Evolutionary conservation across 345 rosid species (phyloP).

Genomic region (Rhodamnia argentea): DNA sequence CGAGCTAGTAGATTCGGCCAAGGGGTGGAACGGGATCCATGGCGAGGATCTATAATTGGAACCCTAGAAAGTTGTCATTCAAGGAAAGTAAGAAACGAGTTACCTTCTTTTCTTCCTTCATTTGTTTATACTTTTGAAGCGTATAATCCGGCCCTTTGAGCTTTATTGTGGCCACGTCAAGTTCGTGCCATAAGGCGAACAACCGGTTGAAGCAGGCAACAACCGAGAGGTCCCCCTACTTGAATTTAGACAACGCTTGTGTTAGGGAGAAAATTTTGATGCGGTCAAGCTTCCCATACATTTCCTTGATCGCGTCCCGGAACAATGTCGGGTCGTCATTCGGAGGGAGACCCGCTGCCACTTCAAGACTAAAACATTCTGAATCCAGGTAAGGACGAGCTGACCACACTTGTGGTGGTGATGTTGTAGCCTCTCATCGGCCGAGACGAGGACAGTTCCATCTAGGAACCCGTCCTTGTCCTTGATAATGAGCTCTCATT

Average conservation of each 20-base stretch:
- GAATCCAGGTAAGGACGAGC: neutral
- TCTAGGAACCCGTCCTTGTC: neutral
- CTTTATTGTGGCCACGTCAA: neutral
- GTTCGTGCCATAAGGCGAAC: neutral
- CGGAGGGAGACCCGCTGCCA: accelerated
- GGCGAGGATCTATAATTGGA: too few relatives aligned
- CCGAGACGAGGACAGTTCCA: accelerated
- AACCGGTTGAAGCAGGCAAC: neutral
- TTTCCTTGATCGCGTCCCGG: neutral
- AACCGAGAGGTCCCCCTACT: neutral
- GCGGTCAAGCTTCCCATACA: accelerated
- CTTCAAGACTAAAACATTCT: accelerated
- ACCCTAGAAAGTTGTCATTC: neutral
- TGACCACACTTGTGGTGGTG: neutral
- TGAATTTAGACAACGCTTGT: neutral
- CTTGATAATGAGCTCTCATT: accelerated
- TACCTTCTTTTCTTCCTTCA: neutral
- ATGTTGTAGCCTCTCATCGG: accelerated
- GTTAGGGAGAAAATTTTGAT: neutral
- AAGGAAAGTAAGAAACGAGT: neutral
- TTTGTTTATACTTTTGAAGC: neutral
- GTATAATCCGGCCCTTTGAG: neutral
- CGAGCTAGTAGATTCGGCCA: too few relatives aligned
- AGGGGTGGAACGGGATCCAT: too few relatives aligned
- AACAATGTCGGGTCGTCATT: neutral